These are phyloP conservation scores for Boletus sp. DNA, from an alignment of 768 basidiomycete genomes.

Conservation along the genomic window DNA sequence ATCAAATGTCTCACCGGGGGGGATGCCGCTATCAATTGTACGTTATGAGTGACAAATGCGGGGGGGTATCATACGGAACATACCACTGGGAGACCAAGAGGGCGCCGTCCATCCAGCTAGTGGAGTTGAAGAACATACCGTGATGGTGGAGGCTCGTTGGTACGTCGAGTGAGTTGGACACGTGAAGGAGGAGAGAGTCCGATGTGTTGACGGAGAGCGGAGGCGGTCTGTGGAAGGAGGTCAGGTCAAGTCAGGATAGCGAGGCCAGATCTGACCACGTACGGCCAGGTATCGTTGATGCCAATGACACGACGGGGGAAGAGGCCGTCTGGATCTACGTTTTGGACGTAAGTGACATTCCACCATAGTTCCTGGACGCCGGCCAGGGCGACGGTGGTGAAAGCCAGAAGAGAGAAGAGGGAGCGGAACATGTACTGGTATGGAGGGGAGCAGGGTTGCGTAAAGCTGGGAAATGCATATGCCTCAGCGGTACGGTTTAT, in stretches of 20 bases:
- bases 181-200: slow-evolving; percentile 78
- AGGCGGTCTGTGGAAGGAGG: slow-evolving; percentile 60
- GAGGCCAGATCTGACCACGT: slow-evolving; percentile 34
- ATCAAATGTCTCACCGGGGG: slow-evolving; percentile 64
- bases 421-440: neutral
- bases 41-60: neutral
- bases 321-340: slow-evolving; percentile 84
- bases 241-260: neutral
- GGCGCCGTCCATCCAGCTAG: slow-evolving; percentile 90
- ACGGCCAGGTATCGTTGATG: slow-evolving; percentile 95
- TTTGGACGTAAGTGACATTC: slow-evolving; percentile 83
- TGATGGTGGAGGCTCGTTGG: slow-evolving; percentile 84
- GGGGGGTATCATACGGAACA: neutral
- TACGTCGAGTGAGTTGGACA: slow-evolving; percentile 64
- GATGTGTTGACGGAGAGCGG: slow-evolving; percentile 68
- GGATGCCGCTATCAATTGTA: slow-evolving; percentile 59
- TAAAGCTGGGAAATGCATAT: neutral
- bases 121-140: slow-evolving; percentile 91
- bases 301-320: slow-evolving; percentile 76
- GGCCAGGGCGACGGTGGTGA: slow-evolving; percentile 47
- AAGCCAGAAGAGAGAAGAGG: slow-evolving; percentile 14
- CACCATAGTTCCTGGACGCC: slow-evolving; percentile 79
- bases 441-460: neutral
- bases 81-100: slow-evolving; percentile 82
- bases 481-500: too few relatives aligned